Conservation (phyloP, 228 moss, liverwort and hornwort species). For the Sphagnum fallax region DNA sequence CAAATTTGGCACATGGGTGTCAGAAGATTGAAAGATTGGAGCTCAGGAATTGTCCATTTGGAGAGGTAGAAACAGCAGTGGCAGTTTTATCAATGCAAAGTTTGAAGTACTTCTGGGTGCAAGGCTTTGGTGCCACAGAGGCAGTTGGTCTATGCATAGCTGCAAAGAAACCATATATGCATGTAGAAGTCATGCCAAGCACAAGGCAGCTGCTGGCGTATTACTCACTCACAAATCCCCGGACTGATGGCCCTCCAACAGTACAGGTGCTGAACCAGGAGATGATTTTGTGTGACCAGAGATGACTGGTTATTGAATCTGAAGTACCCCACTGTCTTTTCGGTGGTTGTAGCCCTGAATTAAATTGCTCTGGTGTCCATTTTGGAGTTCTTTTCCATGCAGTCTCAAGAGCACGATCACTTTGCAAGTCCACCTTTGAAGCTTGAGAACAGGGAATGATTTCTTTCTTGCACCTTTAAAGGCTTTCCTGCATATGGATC, state of each 20-base stretch:
- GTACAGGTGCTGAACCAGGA: background rate
- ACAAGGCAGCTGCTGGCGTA: slow-evolving; percentile 51
- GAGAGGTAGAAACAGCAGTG: slow-evolving; percentile 29
- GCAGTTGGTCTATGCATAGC: slow-evolving; percentile 40
- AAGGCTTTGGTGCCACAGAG: slow-evolving; percentile 43
- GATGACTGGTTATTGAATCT: too few species aligned
- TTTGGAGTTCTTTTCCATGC: too few species aligned
- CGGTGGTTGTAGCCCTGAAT: too few species aligned
- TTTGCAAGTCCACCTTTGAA: too few species aligned
- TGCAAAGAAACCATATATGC: slow-evolving; percentile 22
- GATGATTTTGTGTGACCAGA: background rate
- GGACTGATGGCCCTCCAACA: slow-evolving; percentile 33
- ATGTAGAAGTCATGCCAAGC: slow-evolving; percentile 33
- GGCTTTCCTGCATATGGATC: too few species aligned
- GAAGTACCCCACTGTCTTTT: too few species aligned
- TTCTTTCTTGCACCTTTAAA: too few species aligned
- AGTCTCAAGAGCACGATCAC: too few species aligned
- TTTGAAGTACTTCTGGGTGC: slow-evolving; percentile 62
- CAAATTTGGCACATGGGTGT: slow-evolving; percentile 50
- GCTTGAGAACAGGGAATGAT: too few species aligned
- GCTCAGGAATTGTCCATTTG: slow-evolving; percentile 71
- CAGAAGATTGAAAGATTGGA: slow-evolving; percentile 64
- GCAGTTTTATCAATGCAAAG: slow-evolving; percentile 14
- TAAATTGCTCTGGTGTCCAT: too few species aligned
- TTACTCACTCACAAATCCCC: slow-evolving; percentile 37